These are phyloP conservation scores for Picea glauca DNA, from an alignment of 75 land plant species.

Conservation along the genomic window DNA sequence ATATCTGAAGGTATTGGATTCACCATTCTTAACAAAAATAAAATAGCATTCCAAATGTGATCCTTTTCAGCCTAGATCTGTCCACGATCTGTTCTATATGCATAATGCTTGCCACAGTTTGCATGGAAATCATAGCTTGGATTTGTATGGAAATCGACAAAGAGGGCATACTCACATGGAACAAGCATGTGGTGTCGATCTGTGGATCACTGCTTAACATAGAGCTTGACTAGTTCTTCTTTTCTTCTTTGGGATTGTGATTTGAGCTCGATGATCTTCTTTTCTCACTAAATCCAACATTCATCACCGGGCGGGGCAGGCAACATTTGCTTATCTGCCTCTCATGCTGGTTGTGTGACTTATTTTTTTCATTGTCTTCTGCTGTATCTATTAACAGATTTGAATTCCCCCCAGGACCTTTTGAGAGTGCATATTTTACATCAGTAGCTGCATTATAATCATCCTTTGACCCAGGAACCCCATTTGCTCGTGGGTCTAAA, in stretches of 20 bases:
- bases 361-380: neutral
- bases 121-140: neutral
- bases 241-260: constrained; percentile 1
- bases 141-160: constrained; percentile 2
- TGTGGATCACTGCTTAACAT: neutral
- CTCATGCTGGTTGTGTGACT: neutral
- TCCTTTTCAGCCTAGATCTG: neutral
- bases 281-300: constrained; percentile 20
- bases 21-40: too few relatives aligned
- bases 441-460: neutral
- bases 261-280: constrained; percentile 19
- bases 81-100: constrained; percentile 2
- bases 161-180: constrained; percentile 6
- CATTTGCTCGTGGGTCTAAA: neutral
- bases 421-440: constrained; percentile 1
- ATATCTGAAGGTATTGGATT: too few relatives aligned
- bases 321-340: constrained; percentile 23
- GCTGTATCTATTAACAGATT: neutral
- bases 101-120: neutral
- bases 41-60: neutral
- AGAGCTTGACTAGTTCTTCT: neutral
- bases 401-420: neutral
- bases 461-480: neutral
- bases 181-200: neutral
- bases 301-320: constrained; percentile 22